Conservation (phyloP, 139 green algal genomes). For the Tetraselmis striata region DNA sequence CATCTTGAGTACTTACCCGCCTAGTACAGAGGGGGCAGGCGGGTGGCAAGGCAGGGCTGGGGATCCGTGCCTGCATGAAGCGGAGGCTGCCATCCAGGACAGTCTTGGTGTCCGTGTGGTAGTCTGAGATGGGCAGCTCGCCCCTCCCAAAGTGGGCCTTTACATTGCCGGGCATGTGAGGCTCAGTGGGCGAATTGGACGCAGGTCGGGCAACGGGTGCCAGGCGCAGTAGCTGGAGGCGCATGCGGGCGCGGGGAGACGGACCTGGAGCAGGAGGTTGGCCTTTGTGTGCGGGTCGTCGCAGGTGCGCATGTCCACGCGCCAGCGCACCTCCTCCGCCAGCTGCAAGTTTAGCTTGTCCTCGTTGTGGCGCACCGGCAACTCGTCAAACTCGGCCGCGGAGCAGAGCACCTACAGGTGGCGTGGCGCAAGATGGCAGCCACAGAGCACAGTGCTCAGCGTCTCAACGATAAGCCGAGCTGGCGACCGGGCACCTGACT, state of each 20-base stretch:
- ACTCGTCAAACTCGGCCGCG: slow-evolving; percentile 87
- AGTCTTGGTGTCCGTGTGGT: slow-evolving; percentile 87
- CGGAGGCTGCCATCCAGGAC: slow-evolving; percentile 88
- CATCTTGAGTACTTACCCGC: no score
- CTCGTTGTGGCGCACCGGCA: slow-evolving; percentile 97
- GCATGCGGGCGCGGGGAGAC: background rate
- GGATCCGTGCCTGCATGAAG: slow-evolving; percentile 80
- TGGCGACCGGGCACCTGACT: no score
- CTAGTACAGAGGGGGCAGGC: no score
- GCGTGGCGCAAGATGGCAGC: no score
- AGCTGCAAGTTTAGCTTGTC: slow-evolving; percentile 87
- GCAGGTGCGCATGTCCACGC: slow-evolving; percentile 43
- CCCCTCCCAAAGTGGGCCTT: slow-evolving; percentile 83
- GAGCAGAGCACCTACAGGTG: slow-evolving; percentile 59
- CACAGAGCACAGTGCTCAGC: no score
- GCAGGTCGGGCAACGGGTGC: no score
- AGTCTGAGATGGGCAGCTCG: slow-evolving; percentile 85
- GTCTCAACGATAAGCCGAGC: no score
- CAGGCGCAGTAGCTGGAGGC: no score
- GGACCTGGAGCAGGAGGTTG: slow-evolving; percentile 76
- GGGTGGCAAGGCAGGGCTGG: no score
- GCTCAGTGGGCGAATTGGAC: no score
- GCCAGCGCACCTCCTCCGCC: slow-evolving; percentile 44
- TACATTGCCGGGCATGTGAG: background rate
- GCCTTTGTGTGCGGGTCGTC: slow-evolving; percentile 95